Evolutionary conservation across 108 stramenopile genomes (phyloP).

Genomic region (Phaeodactylum tricornutum): DNA sequence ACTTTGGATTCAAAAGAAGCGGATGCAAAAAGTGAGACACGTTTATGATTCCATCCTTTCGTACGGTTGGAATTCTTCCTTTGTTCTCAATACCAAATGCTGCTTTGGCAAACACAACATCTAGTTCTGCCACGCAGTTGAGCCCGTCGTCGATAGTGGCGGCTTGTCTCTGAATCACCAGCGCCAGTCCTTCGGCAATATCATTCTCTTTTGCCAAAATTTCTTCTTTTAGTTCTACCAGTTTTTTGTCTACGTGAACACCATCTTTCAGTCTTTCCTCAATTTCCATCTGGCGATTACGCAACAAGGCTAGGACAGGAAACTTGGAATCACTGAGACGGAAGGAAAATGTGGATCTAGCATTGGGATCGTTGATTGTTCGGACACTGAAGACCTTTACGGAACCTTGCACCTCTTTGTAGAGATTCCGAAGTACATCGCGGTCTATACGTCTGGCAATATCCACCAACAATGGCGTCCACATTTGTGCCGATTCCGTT

Average conservation of each 20-base stretch:
- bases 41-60: conserved; percentile 18
- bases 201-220: conserved; percentile 32
- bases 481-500: conserved; percentile 6
- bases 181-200: conserved; percentile 25
- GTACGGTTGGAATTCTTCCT: conserved; percentile 9
- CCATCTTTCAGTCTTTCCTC: conserved; percentile 14
- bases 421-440: conserved; percentile 11
- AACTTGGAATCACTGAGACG: conserved; percentile 38
- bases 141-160: conserved; percentile 27
- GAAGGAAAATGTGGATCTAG: conserved; percentile 28
- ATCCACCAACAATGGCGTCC: conserved; percentile 26
- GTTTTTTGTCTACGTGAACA: conserved; percentile 10
- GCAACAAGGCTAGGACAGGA: conserved; percentile 32
- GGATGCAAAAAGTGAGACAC: conserved; percentile 46
- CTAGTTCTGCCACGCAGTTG: conserved; percentile 45
- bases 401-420: conserved; percentile 18
- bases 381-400: conserved; percentile 39
- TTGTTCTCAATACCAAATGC: conserved; percentile 35
- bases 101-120: conserved; percentile 62
- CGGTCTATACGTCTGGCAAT: conserved; percentile 20
- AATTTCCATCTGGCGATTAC: conserved; percentile 28
- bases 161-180: conserved; percentile 23
- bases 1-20: conserved; percentile 27
- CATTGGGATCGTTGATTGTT: conserved; percentile 12
- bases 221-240: conserved; percentile 32